A percentile compares a stretch with the other conserved stretches of the same genome.
Conservation (phyloP, 2,329 filamentous ascomycete genomes). For the Xylariaceae sp. region DNA sequence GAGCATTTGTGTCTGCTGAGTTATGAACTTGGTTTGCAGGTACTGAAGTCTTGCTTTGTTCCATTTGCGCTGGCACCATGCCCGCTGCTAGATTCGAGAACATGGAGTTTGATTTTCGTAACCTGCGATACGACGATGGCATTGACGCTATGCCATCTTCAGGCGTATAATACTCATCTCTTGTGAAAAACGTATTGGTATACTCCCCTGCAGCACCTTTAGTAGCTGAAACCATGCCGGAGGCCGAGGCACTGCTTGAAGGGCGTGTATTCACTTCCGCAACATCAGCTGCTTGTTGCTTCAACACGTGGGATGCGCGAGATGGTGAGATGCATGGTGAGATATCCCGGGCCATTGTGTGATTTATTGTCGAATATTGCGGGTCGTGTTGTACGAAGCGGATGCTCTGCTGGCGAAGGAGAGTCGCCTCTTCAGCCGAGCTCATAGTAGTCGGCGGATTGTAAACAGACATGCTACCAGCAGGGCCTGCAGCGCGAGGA, state of each 20-base stretch:
- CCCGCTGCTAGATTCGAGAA: conserved; percentile 35
- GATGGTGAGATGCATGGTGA: conserved; percentile 5
- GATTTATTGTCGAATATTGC: conserved; percentile 2
- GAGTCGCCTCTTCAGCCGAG: conserved; percentile 22
- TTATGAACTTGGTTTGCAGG: conserved; percentile 14
- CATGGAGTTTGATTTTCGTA: conserved; percentile 56
- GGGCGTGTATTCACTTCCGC: conserved; percentile 9
- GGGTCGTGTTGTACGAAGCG: conserved; percentile 42
- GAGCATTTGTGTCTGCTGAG: not conserved
- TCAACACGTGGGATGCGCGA: conserved; percentile 3
- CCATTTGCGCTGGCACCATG: conserved; percentile 7
- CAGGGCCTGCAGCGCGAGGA: conserved; percentile 24
- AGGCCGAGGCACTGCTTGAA: conserved; percentile 22
- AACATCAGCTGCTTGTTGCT: not conserved
- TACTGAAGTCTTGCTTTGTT: conserved; percentile 8
- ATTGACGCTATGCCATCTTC: conserved; percentile 47
- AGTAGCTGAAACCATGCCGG: conserved; percentile 29
- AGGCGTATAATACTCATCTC: conserved; percentile 43
- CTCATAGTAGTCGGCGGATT: conserved; percentile 17
- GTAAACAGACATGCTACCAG: conserved; percentile 4
- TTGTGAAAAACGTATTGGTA: conserved; percentile 36
- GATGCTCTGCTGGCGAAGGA: conserved; percentile 51
- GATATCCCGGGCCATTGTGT: not conserved
- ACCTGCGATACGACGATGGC: conserved; percentile 45
- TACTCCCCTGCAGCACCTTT: conserved; percentile 35